Conservation (phyloP, 2,329 filamentous ascomycete species). For the Fusarium sp. region DNA sequence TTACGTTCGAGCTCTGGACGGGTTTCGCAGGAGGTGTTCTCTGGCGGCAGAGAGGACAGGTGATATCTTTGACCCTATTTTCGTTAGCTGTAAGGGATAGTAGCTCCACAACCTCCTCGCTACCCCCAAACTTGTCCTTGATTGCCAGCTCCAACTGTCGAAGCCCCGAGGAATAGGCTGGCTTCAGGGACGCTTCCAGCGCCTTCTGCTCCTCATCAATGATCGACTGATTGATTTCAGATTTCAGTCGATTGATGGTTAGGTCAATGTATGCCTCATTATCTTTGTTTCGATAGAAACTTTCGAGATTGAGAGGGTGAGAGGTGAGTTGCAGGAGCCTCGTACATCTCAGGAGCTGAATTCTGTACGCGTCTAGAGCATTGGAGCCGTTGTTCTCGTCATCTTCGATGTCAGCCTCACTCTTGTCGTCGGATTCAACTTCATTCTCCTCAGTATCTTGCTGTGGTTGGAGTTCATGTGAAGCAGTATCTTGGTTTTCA, state of each 20-base stretch:
- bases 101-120: slow-evolving; percentile 26
- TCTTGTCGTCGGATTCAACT: neutral
- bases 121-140: neutral
- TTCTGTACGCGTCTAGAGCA: neutral
- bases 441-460: accelerated
- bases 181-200: accelerated
- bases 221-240: neutral
- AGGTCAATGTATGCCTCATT: neutral
- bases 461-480: neutral
- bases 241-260: neutral
- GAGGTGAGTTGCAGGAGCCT: slow-evolving; percentile 38
- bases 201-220: neutral
- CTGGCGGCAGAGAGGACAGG: slow-evolving; percentile 18
- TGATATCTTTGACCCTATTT: neutral
- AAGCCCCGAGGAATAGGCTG: neutral
- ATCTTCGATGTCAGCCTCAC: neutral
- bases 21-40: neutral
- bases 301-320: slow-evolving; percentile 44
- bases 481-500: neutral
- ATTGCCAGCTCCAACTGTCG: neutral
- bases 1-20: neutral
- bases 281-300: slow-evolving; percentile 20
- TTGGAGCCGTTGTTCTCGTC: neutral
- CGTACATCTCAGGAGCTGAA: neutral
- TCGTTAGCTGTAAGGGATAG: slow-evolving; percentile 29